Evolutionary conservation across 139 green algal genomes (phyloP).

Genomic region (Chlorella sp.): DNA sequence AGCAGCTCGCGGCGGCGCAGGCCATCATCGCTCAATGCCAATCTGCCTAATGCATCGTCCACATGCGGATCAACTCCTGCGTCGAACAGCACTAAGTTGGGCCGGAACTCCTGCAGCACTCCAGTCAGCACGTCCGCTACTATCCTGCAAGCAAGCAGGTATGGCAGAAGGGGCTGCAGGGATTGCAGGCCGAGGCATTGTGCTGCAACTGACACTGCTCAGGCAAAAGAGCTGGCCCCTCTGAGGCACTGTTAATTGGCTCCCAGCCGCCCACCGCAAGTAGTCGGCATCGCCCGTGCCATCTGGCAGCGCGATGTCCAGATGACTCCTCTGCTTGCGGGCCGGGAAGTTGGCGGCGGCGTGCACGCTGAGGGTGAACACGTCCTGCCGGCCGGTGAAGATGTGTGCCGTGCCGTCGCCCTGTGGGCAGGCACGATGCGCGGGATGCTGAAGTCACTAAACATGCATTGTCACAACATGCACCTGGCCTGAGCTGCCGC

Average conservation of each 20-base stretch:
- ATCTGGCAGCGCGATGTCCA: conserved; percentile 81
- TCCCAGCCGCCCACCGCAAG: conserved; percentile 28
- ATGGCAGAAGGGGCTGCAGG: too few relatives aligned
- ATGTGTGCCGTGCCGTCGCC: conserved; percentile 76
- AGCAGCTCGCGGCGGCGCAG: conserved; percentile 77
- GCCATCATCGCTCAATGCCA: conserved; percentile 70
- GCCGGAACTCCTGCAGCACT: conserved; percentile 63
- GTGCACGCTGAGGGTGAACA: conserved; percentile 84
- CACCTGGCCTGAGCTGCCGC: not conserved
- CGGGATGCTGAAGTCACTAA: not conserved
- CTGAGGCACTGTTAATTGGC: too few relatives aligned
- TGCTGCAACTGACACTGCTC: too few relatives aligned
- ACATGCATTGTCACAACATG: not conserved
- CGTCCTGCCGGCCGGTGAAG: conserved; percentile 40
- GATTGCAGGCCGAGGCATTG: too few relatives aligned
- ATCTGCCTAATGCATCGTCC: conserved; percentile 76
- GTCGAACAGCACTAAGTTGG: conserved; percentile 91
- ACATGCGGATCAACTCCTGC: conserved; percentile 83
- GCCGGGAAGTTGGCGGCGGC: conserved; percentile 86
- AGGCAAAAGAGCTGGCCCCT: too few relatives aligned
- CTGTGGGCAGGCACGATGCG: conserved; percentile 12
- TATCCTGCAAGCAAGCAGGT: conserved; percentile 14
- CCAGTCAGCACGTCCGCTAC: conserved; percentile 54
- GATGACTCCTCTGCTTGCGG: conserved; percentile 68
- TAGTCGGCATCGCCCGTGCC: conserved; percentile 71